Base-by-base conservation (phyloP, 441 rosid genomes). In the Omphalea diandra region DNA sequence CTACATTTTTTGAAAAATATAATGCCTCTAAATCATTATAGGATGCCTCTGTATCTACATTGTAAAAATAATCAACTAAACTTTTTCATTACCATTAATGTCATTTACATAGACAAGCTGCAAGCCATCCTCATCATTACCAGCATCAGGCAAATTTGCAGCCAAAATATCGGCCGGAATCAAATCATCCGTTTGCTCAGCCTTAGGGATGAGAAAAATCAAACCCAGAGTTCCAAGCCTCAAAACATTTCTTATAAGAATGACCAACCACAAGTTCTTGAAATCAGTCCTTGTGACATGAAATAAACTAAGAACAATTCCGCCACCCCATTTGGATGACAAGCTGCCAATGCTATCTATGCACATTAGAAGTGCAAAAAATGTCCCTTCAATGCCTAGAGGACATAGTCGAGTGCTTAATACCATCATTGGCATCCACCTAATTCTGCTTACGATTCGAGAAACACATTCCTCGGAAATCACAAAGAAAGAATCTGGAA, bases 341-440 rank as follows among this genome's bases (percentile, higher is more conserved):
- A 89, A 81, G 14, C 69, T 61, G 44, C 97, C 97, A 22, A 91
- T 76, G 73, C 88, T 88, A 65, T 90, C 96, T 2, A 91, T 89
- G 78, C 90, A 85, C 96, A 86, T 92, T 32, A 90, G 65, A 27
- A 91, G 79, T 35, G 97, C 97, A 36, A 90, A 90, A 66, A 92
- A 87, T 1, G 93, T 88, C 43, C 96, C 96, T 74, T 90, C 94
- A 18, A 88, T 90, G 66, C 98, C 94, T 31, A 78, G 57, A 72
- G 96, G 94, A 74, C 94, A 88, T 1, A 92, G 87, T 76, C 83
- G 69, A 4, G 91, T 86, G 77, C 91, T 90, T 22, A 92, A 73
- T 11, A 92, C 88, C 1, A 90, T 74, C 91, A 92, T 88, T 0
- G 93, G 97, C 66, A 84, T 90, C 97, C 96, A 90, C 74, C 84